phyloP scores from a whole-genome alignment of 2,329 filamentous ascomycete species.

The Talaromyces sp. region DNA sequence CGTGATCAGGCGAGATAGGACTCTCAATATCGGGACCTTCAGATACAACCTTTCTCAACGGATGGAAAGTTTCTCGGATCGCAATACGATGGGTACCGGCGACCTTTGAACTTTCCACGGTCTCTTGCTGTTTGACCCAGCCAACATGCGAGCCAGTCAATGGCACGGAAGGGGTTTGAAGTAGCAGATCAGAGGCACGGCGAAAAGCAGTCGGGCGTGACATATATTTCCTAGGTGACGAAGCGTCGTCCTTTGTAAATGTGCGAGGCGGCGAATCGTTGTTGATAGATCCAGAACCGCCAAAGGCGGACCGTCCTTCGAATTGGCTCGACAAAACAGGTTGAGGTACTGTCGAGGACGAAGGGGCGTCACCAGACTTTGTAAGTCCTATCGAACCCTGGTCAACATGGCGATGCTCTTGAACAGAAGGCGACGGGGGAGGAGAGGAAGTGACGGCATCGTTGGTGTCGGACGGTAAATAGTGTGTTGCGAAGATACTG shows the following conservation, averaged over 20 bases:
- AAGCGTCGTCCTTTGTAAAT: slow-evolving; percentile 17
- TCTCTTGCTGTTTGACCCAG: slow-evolving; percentile 26
- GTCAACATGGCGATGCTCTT: slow-evolving; percentile 28
- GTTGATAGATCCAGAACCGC: slow-evolving; percentile 9
- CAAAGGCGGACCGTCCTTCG: slow-evolving; percentile 1
- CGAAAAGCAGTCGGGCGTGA: slow-evolving; percentile 23
- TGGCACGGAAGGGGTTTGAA: slow-evolving; percentile 29
- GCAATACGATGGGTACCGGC: slow-evolving; percentile 20
- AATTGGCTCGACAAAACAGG: not conserved
- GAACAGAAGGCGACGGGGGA: slow-evolving; percentile 36
- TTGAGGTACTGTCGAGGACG: slow-evolving; percentile 23
- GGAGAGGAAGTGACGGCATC: slow-evolving; percentile 34
- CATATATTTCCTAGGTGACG: slow-evolving; percentile 24
- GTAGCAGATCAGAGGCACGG: slow-evolving; percentile 27
- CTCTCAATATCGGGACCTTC: slow-evolving; percentile 28
- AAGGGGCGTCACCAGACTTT: slow-evolving; percentile 34
- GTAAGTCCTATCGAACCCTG: slow-evolving; percentile 28
- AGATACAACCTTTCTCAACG: slow-evolving; percentile 26
- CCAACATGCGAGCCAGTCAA: slow-evolving; percentile 30
- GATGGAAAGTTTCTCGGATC: slow-evolving; percentile 25
- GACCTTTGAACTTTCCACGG: slow-evolving; percentile 24
- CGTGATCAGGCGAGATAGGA: not conserved
- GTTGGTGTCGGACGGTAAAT: slow-evolving; percentile 51
- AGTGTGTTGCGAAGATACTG: slow-evolving; percentile 64
- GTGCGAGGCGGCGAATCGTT: slow-evolving; percentile 26